phyloP scores from a whole-genome alignment of 768 basidiomycete species.

The Erythrobasidium yunnanense region DNA sequence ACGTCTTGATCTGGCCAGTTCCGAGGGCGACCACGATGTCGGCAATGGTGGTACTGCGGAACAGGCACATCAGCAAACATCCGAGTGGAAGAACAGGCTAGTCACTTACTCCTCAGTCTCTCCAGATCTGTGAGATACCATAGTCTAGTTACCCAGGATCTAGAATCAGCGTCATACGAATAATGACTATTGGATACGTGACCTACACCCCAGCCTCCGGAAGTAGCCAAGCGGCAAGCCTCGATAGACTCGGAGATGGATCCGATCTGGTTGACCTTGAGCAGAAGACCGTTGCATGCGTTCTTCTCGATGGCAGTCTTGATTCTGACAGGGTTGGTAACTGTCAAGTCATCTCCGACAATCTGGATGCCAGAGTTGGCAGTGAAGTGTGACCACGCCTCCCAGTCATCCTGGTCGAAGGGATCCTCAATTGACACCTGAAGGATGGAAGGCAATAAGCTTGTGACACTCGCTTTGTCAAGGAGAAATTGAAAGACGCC shows the following conservation, averaged over 20 bases:
- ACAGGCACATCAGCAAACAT: too few relatives aligned
- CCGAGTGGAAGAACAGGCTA: not conserved
- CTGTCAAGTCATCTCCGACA: constrained; percentile 91
- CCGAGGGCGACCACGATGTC: constrained; percentile 89
- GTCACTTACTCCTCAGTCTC: constrained; percentile 59
- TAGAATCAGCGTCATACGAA: not conserved
- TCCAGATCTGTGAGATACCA: constrained; percentile 97
- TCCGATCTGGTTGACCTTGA: constrained; percentile 99
- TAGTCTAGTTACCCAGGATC: constrained; percentile 52
- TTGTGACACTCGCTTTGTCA: constrained; percentile 15
- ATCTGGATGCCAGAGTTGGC: constrained; percentile 68
- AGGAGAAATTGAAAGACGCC: not conserved
- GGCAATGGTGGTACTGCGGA: constrained; percentile 81
- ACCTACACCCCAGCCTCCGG: constrained; percentile 83
- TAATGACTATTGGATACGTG: too few relatives aligned
- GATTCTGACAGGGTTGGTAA: constrained; percentile 94
- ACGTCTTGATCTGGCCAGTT: constrained; percentile 75
- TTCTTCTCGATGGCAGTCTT: constrained; percentile 99
- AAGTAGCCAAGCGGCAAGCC: constrained; percentile 90
- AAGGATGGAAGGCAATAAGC: constrained; percentile 36
- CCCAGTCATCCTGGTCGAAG: constrained; percentile 99
- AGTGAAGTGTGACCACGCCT: constrained; percentile 91
- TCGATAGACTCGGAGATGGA: constrained; percentile 95
- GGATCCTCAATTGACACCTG: constrained; percentile 80
- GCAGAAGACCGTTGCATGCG: constrained; percentile 94